Evolutionary conservation across 345 rosid genomes (phyloP).

Genomic region (Sisymbrium altissimum): DNA sequence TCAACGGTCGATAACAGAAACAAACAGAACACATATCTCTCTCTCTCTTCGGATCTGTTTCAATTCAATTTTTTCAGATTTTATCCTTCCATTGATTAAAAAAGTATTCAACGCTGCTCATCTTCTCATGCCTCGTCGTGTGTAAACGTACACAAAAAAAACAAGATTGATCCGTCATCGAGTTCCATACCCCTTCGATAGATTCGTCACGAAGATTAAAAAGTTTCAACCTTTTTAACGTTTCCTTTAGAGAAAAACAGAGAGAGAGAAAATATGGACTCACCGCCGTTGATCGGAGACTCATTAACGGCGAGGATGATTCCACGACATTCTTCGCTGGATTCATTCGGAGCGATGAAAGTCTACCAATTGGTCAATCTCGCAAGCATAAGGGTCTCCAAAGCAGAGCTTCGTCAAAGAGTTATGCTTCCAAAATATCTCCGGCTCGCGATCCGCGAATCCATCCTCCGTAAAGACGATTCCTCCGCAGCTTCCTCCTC

Average conservation of each 20-base stretch:
- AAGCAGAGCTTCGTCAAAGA: slow-evolving; percentile 55
- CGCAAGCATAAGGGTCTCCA: slow-evolving; percentile 64
- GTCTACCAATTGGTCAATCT: slow-evolving; percentile 64
- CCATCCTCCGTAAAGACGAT: slow-evolving; percentile 50
- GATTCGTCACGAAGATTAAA: not conserved
- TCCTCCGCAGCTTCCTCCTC: slow-evolving; percentile 26
- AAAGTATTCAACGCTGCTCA: not conserved
- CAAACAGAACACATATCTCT: slow-evolving; percentile 21
- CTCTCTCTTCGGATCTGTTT: slow-evolving; percentile 15
- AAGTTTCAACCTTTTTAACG: not conserved
- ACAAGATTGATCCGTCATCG: not conserved
- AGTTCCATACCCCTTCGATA: not conserved
- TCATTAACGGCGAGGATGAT: slow-evolving; percentile 51
- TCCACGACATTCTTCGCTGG: slow-evolving; percentile 59
- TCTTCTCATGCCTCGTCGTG: not conserved
- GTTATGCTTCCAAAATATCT: slow-evolving; percentile 67
- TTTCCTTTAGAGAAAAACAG: not conserved
- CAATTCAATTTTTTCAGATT: not conserved
- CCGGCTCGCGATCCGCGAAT: slow-evolving; percentile 57
- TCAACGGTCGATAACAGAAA: slow-evolving; percentile 21
- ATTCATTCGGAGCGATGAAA: slow-evolving; percentile 44
- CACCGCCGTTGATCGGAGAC: slow-evolving; percentile 43
- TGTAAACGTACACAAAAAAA: not conserved
- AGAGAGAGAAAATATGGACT: too few relatives aligned
- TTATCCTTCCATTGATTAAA: not conserved